Conservation (phyloP, 352 stramenopile genomes). For the Globisporangium iwayamae region DNA sequence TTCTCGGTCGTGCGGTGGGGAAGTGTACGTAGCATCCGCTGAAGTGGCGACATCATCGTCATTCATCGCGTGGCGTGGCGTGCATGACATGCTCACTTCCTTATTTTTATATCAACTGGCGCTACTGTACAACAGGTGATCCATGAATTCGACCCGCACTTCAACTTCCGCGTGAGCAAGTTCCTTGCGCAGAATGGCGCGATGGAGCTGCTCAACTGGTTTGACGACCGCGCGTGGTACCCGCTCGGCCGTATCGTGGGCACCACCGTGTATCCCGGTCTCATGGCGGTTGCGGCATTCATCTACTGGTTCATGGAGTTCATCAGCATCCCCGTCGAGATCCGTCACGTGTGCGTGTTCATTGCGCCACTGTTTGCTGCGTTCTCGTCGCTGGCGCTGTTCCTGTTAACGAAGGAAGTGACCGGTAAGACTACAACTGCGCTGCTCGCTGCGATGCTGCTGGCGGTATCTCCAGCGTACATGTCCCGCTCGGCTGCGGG, state of each 20-base stretch:
- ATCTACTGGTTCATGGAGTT: constrained; percentile 76
- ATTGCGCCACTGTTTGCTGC: constrained; percentile 87
- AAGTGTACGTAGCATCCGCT: constrained; percentile 39
- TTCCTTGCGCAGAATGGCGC: constrained; percentile 89
- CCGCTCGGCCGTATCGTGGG: constrained; percentile 90
- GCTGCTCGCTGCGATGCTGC: constrained; percentile 89
- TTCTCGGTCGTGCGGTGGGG: constrained; percentile 91
- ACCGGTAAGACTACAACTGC: constrained; percentile 62
- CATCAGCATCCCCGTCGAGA: constrained; percentile 59
- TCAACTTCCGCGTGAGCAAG: constrained; percentile 99
- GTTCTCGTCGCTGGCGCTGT: constrained; percentile 81
- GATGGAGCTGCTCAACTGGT: constrained; percentile 96
- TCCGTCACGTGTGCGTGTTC: constrained; percentile 89
- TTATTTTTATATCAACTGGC: background rate
- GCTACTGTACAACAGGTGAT: constrained; percentile 55
- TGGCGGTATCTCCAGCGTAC: constrained; percentile 96
- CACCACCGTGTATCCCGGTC: constrained; percentile 91
- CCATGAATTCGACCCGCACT: constrained; percentile 95
- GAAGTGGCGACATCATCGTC: background rate
- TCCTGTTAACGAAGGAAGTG: constrained; percentile 84
- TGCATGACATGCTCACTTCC: background rate
- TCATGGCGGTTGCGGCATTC: constrained; percentile 83
- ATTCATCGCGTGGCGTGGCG: background rate
- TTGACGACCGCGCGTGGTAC: constrained; percentile 96
- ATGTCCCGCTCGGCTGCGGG: constrained; percentile 96